A percentile compares a stretch with the other conserved stretches of the same genome.
phyloP scores from a whole-genome alignment of 2,329 filamentous ascomycete genomes.

The Hypoxylon sp. region DNA sequence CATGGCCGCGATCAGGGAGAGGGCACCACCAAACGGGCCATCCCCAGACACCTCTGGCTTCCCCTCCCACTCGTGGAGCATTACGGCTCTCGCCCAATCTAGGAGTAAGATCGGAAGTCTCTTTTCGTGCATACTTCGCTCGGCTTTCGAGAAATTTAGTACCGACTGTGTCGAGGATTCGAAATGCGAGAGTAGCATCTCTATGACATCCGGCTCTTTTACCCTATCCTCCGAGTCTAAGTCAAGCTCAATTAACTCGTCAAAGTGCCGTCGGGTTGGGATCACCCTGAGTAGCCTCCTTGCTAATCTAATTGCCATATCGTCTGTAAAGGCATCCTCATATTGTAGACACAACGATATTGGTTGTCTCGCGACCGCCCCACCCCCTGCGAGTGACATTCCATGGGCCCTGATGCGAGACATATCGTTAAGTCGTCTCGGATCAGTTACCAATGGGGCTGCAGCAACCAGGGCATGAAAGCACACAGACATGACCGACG shows the following conservation, averaged over 20 bases:
- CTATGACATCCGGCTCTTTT: conserved; percentile 60
- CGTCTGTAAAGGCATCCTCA: conserved; percentile 73
- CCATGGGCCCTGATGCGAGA: conserved; percentile 71
- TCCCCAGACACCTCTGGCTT: conserved; percentile 76
- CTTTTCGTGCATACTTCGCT: conserved; percentile 69
- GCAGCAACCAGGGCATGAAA: conserved; percentile 73
- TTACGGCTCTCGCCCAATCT: conserved; percentile 80
- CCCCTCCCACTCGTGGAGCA: conserved; percentile 86
- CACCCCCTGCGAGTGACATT: conserved; percentile 62
- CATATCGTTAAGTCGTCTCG: conserved; percentile 67
- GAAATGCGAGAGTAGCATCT: conserved; percentile 65
- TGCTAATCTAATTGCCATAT: conserved; percentile 70
- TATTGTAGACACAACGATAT: conserved; percentile 68
- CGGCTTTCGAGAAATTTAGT: conserved; percentile 64
- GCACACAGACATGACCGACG: conserved; percentile 69
- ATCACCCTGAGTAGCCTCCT: conserved; percentile 71
- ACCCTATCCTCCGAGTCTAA: conserved; percentile 51
- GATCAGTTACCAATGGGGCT: conserved; percentile 64
- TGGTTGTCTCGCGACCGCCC: conserved; percentile 61
- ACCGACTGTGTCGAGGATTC: conserved; percentile 63
- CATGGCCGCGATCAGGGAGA: conserved; percentile 79
- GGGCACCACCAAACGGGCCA: conserved; percentile 79
- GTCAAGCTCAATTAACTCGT: conserved; percentile 58
- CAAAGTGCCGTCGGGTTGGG: conserved; percentile 64
- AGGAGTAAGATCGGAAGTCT: conserved; percentile 69